Conservation (phyloP, 2,329 filamentous ascomycete genomes). For the Phaeosphaeria sp. region DNA sequence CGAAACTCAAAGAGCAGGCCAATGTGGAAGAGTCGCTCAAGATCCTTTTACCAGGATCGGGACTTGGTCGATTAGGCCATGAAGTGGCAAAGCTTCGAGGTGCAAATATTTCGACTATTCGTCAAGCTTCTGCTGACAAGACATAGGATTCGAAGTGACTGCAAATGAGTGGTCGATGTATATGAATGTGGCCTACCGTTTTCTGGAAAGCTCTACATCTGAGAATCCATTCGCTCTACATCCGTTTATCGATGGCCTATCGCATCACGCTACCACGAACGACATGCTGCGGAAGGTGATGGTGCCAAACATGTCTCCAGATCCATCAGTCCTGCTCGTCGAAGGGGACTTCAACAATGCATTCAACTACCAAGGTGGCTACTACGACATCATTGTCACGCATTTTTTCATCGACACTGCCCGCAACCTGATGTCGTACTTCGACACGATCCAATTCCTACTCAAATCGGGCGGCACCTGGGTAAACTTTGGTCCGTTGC, state of each 20-base stretch:
- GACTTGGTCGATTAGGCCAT: slow-evolving; percentile 60
- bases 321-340: slow-evolving; percentile 54
- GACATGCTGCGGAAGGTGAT: slow-evolving; percentile 57
- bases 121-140: neutral
- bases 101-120: slow-evolving; percentile 22
- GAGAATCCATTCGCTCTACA: slow-evolving; percentile 47
- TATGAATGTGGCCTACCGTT: slow-evolving; percentile 64
- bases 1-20: neutral
- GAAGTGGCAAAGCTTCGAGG: slow-evolving; percentile 55
- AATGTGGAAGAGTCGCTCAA: slow-evolving; percentile 30
- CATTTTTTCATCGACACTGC: slow-evolving; percentile 70
- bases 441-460: slow-evolving; percentile 60
- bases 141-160: slow-evolving; percentile 58
- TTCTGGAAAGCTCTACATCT: slow-evolving; percentile 48
- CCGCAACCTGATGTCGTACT: slow-evolving; percentile 61
- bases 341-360: slow-evolving; percentile 65
- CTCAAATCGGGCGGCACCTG: slow-evolving; percentile 59
- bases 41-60: slow-evolving; percentile 61
- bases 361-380: slow-evolving; percentile 27
- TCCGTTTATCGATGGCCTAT: slow-evolving; percentile 65
- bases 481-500: slow-evolving; percentile 64
- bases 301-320: slow-evolving; percentile 51
- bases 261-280: slow-evolving; percentile 59
- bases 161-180: slow-evolving; percentile 66
- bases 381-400: slow-evolving; percentile 61